These are phyloP conservation scores for Sarocladium brachiariae DNA, from an alignment of 2,329 filamentous ascomycete genomes.

Conservation along the genomic window DNA sequence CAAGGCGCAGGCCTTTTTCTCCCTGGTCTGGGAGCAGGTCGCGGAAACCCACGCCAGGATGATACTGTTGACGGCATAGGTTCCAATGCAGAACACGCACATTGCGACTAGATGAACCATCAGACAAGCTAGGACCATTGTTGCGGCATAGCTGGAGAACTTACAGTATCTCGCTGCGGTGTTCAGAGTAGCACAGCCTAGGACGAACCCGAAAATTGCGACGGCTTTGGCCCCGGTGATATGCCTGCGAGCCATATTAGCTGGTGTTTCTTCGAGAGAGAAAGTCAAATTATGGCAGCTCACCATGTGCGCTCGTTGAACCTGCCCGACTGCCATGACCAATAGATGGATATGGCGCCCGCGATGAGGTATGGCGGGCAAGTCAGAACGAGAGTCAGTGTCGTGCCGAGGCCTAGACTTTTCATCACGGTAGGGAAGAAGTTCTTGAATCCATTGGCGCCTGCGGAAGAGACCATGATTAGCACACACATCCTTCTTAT, in stretches of 20 bases:
- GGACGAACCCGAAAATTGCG: slow-evolving; percentile 31
- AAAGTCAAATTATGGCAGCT: too few species aligned
- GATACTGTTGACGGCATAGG: slow-evolving; percentile 30
- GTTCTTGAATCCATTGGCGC: slow-evolving; percentile 32
- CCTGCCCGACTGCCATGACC: slow-evolving; percentile 29
- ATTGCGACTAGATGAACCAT: slow-evolving; percentile 15
- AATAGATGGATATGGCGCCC: slow-evolving; percentile 29
- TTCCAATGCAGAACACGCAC: slow-evolving; percentile 25
- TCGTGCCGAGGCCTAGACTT: slow-evolving; percentile 31
- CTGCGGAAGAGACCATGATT: slow-evolving; percentile 12
- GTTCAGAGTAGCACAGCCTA: slow-evolving; percentile 21
- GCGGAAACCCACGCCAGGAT: slow-evolving; percentile 32
- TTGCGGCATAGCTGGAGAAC: background rate
- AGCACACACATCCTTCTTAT: background rate
- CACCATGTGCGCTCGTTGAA: slow-evolving; percentile 28
- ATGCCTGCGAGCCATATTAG: slow-evolving; percentile 4
- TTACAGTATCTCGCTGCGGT: slow-evolving; percentile 19
- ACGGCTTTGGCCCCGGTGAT: slow-evolving; percentile 28
- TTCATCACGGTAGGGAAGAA: slow-evolving; percentile 13
- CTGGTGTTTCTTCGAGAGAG: too few species aligned
- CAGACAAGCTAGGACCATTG: too few species aligned
- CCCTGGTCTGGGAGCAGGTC: slow-evolving; percentile 32
- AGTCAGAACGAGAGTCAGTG: slow-evolving; percentile 36
- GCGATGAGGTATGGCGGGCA: slow-evolving; percentile 36
- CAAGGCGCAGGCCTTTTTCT: slow-evolving; percentile 33